These are phyloP conservation scores for Saccharomyces hybrid DNA, from an alignment of 1,139 yeast species.

Conservation along the genomic window DNA sequence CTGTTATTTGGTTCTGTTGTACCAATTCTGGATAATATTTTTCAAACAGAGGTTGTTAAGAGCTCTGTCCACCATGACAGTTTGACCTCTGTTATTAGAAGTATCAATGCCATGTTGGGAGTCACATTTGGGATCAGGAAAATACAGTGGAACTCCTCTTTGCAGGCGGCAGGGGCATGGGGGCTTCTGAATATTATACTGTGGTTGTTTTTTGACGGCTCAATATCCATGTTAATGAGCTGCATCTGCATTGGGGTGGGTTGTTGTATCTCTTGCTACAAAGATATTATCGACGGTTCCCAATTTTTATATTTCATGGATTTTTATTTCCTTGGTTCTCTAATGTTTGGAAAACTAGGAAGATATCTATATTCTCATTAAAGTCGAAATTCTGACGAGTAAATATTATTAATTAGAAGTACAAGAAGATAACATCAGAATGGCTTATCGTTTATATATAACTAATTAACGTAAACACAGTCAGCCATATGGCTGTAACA, in stretches of 20 bases:
- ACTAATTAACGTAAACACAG: neutral
- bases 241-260: conserved; percentile 39
- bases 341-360: conserved; percentile 67
- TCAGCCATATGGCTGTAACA: neutral
- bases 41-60: conserved; percentile 10
- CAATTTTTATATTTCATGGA: conserved; percentile 29
- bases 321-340: conserved; percentile 60
- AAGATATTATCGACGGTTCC: conserved; percentile 20
- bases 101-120: conserved; percentile 72
- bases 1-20: conserved; percentile 53
- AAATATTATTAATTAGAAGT: neutral
- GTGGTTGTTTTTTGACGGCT: conserved; percentile 76
- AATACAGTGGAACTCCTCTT: conserved; percentile 68
- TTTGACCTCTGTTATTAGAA: conserved; percentile 45
- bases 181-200: conserved; percentile 66
- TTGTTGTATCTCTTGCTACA: conserved; percentile 35
- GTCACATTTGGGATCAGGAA: conserved; percentile 77
- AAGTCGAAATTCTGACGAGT: neutral
- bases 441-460: neutral
- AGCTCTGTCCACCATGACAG: conserved; percentile 18
- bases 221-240: conserved; percentile 55
- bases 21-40: conserved; percentile 49
- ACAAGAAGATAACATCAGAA: neutral
- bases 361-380: conserved; percentile 36
- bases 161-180: conserved; percentile 74